Evolutionary conservation across 2,329 filamentous ascomycete genomes (phyloP), one percentile per base, ranked within the genome.

Genomic region (Pyrenophora seminiperda): DNA sequence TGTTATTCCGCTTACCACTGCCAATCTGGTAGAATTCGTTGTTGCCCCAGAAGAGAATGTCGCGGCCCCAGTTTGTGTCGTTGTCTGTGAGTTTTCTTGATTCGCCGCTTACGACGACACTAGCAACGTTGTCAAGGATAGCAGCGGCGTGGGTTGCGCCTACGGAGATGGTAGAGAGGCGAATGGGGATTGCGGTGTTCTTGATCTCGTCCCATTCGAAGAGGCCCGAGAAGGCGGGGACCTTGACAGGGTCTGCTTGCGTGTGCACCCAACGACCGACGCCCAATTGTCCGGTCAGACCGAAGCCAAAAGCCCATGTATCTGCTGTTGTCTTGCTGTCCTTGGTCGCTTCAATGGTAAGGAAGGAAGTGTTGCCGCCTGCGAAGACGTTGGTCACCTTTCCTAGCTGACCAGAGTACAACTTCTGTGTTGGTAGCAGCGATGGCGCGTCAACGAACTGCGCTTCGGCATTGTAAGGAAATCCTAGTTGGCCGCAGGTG

Each of bases 21-120:
- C 94, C 94, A 19, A 99, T 83, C 75, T 99, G 94, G 73, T 89
- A 97, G 70, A 87, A 84, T 76, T 97, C 92, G 66, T 97, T 99
- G 44, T 91, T 91, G 54, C 94, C 94, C 90, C 92, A 99, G 79
- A 90, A 95, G 1, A 97, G 72, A 22, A 92, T 86, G 70, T 97
- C 94, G 4, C 88, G 85, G 40, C 94, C 94, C 84, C 87, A 96
- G 69, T 94, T 92, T 1, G 86, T 90, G 64, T 91, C 88, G 58
- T 89, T 88, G 32, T 83, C 77, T 1, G 68, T 70, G n/a, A 65
- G 53, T 17, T 55, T 54, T 11, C 42, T 55, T 62, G 54, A 73
- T 45, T 68, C 74, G 11, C 47, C 70, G 2, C 80, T 76, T 1
- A 86, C 81, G 13, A 79, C 75, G 5, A 91, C 80, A 44, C 85